Base-by-base conservation (phyloP, 2,329 filamentous ascomycete species). In the Talaromyces islandicus region DNA sequence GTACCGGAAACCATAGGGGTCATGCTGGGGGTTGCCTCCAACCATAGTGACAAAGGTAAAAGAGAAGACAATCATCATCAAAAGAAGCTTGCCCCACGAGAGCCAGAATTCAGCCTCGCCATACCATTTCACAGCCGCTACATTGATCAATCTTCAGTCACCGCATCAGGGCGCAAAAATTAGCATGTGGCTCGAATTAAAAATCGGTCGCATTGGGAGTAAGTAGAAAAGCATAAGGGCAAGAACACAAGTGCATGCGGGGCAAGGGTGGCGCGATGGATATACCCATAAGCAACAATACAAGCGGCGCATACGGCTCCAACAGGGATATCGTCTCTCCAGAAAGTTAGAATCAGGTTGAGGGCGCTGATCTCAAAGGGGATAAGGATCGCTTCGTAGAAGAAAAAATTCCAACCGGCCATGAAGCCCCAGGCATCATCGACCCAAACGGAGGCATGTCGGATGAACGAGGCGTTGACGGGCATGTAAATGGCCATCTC, bases 401-500 rank as follows among this genome's bases (percentile, higher is more conserved):
- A 56, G 41, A 32, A 51, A 58, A 58, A 74, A 73, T 64, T 77
- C 89, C 81, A 80, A 85, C 80, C 84, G 92, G 27, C 89, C 90
- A 88, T 84, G 71, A 94, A 94, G 59, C 90, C 90, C 30, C 94
- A 83, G 62, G 89, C 88, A 58, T 89, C 89, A 67, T 94, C 89
- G 69, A 87, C 88, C 77, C 91, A 94, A 54, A 90, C 83, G 60
- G 86, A 83, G 25, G 90, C 89, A 70, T 93, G 93, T 68, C 89
- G 89, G 62, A 89, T 89, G 75, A 94, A 95, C 66, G 90, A 90
- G 70, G 88, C 85, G 59, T 85, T 84, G 68, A 92, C 81, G 57
- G 90, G 90, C 43, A 94, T 75, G 88, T 89, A 94, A 57, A 90
- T 84, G 9, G 90, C 89, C 89, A 94, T 94, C 74, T 93, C 90